phyloP scores from a whole-genome alignment of 371 early-diverging fungal genomes.

The Dinochytrium kinnereticum region DNA sequence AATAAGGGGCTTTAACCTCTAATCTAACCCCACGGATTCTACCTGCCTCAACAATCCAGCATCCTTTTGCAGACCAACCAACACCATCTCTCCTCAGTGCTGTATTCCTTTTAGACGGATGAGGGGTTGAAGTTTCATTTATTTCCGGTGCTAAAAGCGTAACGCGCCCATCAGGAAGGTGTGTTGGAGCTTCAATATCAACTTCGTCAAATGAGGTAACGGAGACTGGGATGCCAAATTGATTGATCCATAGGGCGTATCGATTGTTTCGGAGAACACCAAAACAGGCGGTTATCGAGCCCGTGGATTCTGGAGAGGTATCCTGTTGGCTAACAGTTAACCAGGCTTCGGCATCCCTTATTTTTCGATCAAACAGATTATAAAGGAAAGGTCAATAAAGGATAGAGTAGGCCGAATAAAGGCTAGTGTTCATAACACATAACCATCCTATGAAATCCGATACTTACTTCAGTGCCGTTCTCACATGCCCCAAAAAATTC shows the following conservation, averaged over 20 bases:
- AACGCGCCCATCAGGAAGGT: neutral
- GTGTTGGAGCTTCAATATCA: slow-evolving; percentile 13
- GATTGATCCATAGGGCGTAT: neutral
- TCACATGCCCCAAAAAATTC: slow-evolving; percentile 9
- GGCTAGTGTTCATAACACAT: neutral
- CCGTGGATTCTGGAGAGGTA: slow-evolving; percentile 1
- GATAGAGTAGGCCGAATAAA: too few species aligned
- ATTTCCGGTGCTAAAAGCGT: neutral
- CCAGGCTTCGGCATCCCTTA: neutral
- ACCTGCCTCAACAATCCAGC: neutral
- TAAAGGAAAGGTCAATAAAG: too few species aligned
- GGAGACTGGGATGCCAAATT: slow-evolving; percentile 8
- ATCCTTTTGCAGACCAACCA: slow-evolving; percentile 3
- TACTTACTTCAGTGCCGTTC: neutral
- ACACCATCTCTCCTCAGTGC: neutral
- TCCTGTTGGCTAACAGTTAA: slow-evolving; percentile 4
- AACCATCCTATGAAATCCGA: neutral
- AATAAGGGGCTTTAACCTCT: neutral
- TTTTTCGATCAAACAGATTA: too few species aligned
- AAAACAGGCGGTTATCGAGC: neutral
- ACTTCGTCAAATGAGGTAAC: slow-evolving; percentile 9
- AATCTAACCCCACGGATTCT: neutral
- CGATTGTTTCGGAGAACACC: neutral
- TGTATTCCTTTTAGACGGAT: neutral
- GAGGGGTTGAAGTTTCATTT: neutral